Base-by-base conservation (phyloP, 2,329 filamentous ascomycete genomes). In the Stachybotrys echinatus region DNA sequence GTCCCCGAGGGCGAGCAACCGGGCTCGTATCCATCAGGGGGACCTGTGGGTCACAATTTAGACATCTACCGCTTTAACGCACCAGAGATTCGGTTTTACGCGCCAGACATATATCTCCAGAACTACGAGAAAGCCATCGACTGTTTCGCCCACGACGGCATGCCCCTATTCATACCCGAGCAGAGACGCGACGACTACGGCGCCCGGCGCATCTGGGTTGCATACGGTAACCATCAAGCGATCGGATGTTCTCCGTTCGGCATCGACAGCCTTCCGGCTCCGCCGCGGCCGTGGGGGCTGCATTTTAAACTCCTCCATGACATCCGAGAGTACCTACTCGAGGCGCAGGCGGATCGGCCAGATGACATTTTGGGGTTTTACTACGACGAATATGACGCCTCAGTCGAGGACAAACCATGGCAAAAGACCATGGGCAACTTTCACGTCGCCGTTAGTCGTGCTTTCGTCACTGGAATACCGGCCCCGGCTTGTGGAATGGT, bases 111-210 rank as follows among this genome's bases (percentile, higher is more conserved):
- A 1, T 57, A 57, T 20, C 23, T 54, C 2, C 47, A 45, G 2
- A 43, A 56, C 21, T 57, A 57, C 6, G 60, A 61, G 14, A 61
- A 47, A 10, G 60, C 66, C 1, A 75, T 73, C 53, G 55, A 52
- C 23, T 63, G 68, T 45, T 76, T 75, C 53, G 54, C 65, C 6
- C 69, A 74, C 53, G 53, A 61, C 3, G 55, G 59, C 8, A 67
- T 75, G 51, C 65, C 72, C 0, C 63, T 77, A 0, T 75, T 76
- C 52, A 74, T 77, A 47, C 74, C 74, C 0, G 74, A 77, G 59
- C 74, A 76, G 54, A 62, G 72, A 6, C 61, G 74, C 12, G 73
- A 75, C 48, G 71, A 70, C 10, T 63, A 66, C 34, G 71, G 71
- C 1, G 68, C 64, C 1, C 57, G 69, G 5, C 58, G 71, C 10